Evolutionary conservation across 2,329 filamentous ascomycete species (phyloP).

Genomic region (Keithomyces neogunnii): DNA sequence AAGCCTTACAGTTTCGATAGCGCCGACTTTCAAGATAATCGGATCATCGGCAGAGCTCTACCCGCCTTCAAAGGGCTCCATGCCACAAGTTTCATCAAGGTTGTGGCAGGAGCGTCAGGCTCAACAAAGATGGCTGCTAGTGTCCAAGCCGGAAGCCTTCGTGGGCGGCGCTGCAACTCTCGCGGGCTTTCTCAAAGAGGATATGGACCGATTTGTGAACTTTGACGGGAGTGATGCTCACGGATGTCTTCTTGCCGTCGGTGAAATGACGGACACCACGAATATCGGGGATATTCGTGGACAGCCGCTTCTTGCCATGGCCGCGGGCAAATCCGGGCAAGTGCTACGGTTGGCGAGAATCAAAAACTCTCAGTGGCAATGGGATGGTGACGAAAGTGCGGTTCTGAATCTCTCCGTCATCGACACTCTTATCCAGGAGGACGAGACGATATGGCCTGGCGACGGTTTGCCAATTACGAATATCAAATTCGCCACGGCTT

Average conservation of each 20-base stretch:
- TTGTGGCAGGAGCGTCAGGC: conserved; percentile 22
- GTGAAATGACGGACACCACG: conserved; percentile 40
- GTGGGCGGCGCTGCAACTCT: conserved; percentile 25
- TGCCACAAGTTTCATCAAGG: conserved; percentile 15
- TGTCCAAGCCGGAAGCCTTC: conserved; percentile 41
- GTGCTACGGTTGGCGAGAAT: conserved; percentile 47
- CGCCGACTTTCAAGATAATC: conserved; percentile 21
- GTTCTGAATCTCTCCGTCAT: conserved; percentile 39
- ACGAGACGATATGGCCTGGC: conserved; percentile 44
- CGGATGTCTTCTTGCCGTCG: conserved; percentile 41
- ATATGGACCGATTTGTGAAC: conserved; percentile 21
- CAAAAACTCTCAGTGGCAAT: conserved; percentile 43
- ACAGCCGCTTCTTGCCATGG: conserved; percentile 35
- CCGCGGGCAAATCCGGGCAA: conserved; percentile 49
- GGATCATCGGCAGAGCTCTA: conserved; percentile 26
- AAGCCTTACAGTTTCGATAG: conserved; percentile 11
- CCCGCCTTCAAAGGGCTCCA: conserved; percentile 19
- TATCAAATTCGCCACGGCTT: conserved; percentile 39
- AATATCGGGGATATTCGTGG: conserved; percentile 15
- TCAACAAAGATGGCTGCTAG: conserved; percentile 42
- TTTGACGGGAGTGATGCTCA: conserved; percentile 16
- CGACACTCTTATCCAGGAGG: conserved; percentile 33
- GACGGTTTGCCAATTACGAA: conserved; percentile 41
- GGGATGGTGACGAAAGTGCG: conserved; percentile 36
- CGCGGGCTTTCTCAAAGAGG: conserved; percentile 26